phyloP scores from a whole-genome alignment of 2,329 filamentous ascomycete species.

The Sporothrix mexicana region DNA sequence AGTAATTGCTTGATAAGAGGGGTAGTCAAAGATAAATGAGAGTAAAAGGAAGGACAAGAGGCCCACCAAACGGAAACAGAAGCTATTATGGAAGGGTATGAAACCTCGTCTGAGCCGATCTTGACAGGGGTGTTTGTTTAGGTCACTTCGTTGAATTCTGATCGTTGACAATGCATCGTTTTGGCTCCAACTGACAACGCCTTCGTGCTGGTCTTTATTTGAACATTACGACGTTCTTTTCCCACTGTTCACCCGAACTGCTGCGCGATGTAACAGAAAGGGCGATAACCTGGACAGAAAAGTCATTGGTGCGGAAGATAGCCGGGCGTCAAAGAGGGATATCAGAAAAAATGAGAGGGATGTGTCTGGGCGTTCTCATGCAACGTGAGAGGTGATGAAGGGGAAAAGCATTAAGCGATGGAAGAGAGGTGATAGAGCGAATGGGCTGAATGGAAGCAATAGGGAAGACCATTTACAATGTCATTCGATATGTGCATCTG shows the following conservation, averaged over 20 bases:
- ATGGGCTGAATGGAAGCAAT: not conserved
- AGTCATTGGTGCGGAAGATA: slow-evolving; percentile 20
- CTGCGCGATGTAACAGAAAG: slow-evolving; percentile 20
- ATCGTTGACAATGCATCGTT: not conserved
- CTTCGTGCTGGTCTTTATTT: not conserved
- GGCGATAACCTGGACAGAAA: slow-evolving; percentile 10
- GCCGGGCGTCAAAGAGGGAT: not conserved
- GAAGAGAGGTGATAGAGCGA: too few relatives aligned
- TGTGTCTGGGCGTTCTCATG: slow-evolving; percentile 4
- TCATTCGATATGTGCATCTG: not conserved
- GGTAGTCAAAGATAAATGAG: not conserved
- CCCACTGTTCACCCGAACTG: slow-evolving; percentile 16
- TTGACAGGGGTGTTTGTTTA: not conserved
- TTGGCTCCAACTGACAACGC: slow-evolving; percentile 6
- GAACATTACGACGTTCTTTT: not conserved
- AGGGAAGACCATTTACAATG: not conserved
- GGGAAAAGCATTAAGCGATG: too few relatives aligned
- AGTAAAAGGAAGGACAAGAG: not conserved
- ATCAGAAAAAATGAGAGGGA: not conserved
- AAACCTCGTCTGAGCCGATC: slow-evolving; percentile 18
- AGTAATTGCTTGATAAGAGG: not conserved
- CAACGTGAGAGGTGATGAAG: not conserved
- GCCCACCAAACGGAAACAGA: slow-evolving; percentile 18
- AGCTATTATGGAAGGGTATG: slow-evolving; percentile 26
- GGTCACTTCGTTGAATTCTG: not conserved